These are phyloP conservation scores for Symbiodinium natans DNA, from an alignment of 73 alveolate genomes.

Conservation along the genomic window DNA sequence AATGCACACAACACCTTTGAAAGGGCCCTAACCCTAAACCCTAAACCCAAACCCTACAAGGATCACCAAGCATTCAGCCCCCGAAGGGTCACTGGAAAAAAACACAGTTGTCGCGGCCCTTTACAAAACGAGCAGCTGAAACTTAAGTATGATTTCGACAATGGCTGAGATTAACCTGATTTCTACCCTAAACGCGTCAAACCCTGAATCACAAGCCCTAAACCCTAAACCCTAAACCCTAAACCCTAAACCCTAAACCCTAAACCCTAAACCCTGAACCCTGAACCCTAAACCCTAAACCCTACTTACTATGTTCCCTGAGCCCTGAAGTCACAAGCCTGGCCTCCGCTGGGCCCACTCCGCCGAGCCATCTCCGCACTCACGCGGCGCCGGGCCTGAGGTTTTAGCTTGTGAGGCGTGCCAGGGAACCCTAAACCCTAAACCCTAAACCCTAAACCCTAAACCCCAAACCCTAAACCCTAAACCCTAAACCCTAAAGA, in stretches of 20 bases:
- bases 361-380: conserved; percentile 64
- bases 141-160: no score
- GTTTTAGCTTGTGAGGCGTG: no score
- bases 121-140: no score
- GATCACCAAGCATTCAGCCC: no score
- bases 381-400: conserved; percentile 51
- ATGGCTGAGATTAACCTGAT: no score
- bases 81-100: no score
- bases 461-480: no score
- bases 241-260: background rate
- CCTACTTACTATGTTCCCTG: background rate
- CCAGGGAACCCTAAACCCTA: background rate
- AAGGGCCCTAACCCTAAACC: background rate
- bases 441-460: background rate
- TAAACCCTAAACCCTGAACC: background rate
- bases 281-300: background rate
- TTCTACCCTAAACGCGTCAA: background rate
- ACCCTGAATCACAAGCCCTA: background rate
- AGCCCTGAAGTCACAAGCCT: background rate
- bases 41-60: no score
- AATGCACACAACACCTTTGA: no score
- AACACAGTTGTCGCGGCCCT: no score
- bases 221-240: background rate
- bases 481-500: no score
- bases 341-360: conserved; percentile 44